phyloP scores from a whole-genome alignment of 495 filamentous ascomycete species.

The Tuber borchii region DNA sequence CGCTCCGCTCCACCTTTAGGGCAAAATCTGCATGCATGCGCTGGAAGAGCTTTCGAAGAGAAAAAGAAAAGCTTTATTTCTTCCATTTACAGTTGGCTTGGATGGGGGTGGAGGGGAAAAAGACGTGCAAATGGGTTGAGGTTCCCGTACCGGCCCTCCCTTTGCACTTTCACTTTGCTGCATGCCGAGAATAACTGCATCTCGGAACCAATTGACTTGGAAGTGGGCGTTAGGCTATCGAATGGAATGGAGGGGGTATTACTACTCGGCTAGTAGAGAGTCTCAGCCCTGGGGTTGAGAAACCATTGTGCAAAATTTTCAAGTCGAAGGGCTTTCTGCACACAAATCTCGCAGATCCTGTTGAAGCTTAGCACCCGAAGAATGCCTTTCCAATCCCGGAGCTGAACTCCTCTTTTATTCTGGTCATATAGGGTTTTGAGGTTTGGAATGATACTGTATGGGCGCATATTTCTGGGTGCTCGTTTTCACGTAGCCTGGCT shows the following conservation, averaged over 20 bases:
- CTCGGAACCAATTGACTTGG: background rate
- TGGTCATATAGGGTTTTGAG: background rate
- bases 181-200: background rate
- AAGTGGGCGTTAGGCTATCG: background rate
- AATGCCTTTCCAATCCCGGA: background rate
- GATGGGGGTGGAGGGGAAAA: background rate
- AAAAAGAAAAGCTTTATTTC: background rate
- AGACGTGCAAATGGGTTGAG: background rate
- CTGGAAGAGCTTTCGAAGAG: background rate
- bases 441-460: background rate
- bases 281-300: background rate
- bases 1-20: background rate
- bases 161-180: background rate
- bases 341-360: background rate
- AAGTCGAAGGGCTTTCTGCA: background rate
- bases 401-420: background rate
- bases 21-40: background rate
- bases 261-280: too few species aligned
- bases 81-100: background rate
- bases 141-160: background rate
- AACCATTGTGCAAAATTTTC: background rate
- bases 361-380: background rate
- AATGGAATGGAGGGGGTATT: background rate
- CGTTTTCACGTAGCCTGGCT: background rate
- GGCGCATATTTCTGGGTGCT: background rate